Evolutionary conservation across 2,329 filamentous ascomycete species (phyloP).

Genomic region (Paraphoma sp.): DNA sequence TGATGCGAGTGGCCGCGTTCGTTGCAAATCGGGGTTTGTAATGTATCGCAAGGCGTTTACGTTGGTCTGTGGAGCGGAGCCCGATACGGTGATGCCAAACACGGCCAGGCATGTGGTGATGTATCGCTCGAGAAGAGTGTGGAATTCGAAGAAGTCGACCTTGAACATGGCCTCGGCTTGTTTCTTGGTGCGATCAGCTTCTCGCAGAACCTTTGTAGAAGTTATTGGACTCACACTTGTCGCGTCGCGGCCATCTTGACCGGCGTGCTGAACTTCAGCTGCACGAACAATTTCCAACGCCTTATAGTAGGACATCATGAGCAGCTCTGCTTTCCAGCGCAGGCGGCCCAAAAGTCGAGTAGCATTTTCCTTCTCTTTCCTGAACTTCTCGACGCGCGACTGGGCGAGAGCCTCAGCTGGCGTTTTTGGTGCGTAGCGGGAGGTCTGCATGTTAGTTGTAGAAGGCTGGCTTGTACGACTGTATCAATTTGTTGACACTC

Average conservation of each 20-base stretch:
- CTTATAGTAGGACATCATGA: constrained; percentile 37
- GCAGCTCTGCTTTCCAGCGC: constrained; percentile 46
- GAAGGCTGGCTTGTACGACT: not conserved
- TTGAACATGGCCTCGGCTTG: constrained; percentile 69
- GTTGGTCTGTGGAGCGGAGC: constrained; percentile 20
- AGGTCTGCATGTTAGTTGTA: constrained; percentile 26
- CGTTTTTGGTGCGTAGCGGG: constrained; percentile 41
- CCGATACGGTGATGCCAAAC: constrained; percentile 63
- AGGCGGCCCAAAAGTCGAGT: constrained; percentile 35
- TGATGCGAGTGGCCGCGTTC: constrained; percentile 27
- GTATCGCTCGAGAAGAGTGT: constrained; percentile 74
- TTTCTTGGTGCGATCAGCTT: constrained; percentile 24
- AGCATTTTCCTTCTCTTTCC: constrained; percentile 36
- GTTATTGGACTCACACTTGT: constrained; percentile 23
- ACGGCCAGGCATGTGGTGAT: constrained; percentile 71
- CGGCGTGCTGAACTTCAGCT: constrained; percentile 20
- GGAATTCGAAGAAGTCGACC: constrained; percentile 79
- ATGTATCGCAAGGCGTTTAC: constrained; percentile 41
- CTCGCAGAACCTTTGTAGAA: not conserved
- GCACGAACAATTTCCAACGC: constrained; percentile 33
- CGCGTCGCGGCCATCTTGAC: constrained; percentile 12
- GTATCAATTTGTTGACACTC: not conserved
- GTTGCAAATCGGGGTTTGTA: constrained; percentile 34
- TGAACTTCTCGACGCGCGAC: constrained; percentile 35
- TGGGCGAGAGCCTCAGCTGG: constrained; percentile 31